These are phyloP conservation scores for Chlamydomonas sphaeroides DNA, from an alignment of 139 green algal genomes.

Conservation along the genomic window DNA sequence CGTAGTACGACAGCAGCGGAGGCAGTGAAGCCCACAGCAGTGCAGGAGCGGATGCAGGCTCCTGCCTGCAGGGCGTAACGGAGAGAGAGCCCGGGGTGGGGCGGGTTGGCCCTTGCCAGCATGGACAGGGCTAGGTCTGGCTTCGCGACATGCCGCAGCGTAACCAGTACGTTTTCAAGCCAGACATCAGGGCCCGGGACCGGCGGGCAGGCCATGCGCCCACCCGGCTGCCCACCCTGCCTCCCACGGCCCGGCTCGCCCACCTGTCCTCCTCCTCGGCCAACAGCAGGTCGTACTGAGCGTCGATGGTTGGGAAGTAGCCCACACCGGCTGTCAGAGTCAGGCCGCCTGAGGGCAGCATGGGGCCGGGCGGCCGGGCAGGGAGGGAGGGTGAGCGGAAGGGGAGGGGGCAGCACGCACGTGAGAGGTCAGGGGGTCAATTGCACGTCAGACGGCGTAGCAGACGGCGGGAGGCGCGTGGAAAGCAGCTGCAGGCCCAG, in stretches of 20 bases:
- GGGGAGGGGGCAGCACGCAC: too few relatives aligned
- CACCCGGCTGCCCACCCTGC: too few relatives aligned
- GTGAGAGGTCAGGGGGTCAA: neutral
- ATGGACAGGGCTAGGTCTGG: neutral
- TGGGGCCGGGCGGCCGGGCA: neutral
- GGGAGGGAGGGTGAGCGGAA: neutral
- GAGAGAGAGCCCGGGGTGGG: neutral
- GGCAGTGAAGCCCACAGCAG: conserved; percentile 15
- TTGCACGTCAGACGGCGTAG: neutral
- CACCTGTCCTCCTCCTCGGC: neutral
- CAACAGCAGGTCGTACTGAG: conserved; percentile 13
- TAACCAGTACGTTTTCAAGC: too few relatives aligned
- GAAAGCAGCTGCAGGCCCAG: neutral
- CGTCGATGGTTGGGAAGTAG: conserved; percentile 27
- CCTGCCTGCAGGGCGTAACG: neutral
- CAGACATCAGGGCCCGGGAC: too few relatives aligned
- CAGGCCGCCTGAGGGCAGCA: conserved; percentile 38
- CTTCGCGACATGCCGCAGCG: too few relatives aligned
- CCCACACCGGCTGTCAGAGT: conserved; percentile 11
- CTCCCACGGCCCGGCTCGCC: too few relatives aligned
- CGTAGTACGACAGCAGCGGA: conserved; percentile 13
- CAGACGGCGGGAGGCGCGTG: too few relatives aligned
- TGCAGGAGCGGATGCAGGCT: neutral
- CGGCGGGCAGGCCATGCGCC: too few relatives aligned
- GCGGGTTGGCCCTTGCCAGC: neutral